A percentile compares a stretch with the other conserved stretches of the same genome.
Evolutionary conservation across 2,329 filamentous ascomycete genomes (phyloP).

Genomic region (Aspergillus sp.): DNA sequence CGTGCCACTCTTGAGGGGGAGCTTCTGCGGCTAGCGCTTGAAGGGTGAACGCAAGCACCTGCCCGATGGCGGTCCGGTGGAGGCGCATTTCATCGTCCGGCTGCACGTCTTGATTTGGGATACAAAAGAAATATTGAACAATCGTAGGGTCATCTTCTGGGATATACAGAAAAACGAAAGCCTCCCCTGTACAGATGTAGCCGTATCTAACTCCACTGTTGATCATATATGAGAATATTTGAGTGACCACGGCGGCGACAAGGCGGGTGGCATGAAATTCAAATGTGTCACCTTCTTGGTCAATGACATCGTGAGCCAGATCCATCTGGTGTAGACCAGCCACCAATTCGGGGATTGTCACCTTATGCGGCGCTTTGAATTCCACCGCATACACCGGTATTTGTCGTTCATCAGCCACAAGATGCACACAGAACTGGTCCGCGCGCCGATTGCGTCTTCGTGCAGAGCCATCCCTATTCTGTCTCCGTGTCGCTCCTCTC

Average conservation of each 20-base stretch:
- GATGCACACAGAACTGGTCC: constrained; percentile 26
- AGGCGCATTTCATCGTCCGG: constrained; percentile 21
- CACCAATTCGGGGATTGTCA: constrained; percentile 16
- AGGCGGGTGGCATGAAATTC: constrained; percentile 25
- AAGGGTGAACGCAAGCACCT: constrained; percentile 34
- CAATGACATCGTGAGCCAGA: constrained; percentile 24
- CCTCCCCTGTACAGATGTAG: constrained; percentile 31
- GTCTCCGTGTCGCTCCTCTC: background rate
- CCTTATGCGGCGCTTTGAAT: constrained; percentile 27
- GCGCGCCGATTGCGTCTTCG: constrained; percentile 21
- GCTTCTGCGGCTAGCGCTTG: constrained; percentile 23
- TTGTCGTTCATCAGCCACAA: constrained; percentile 17
- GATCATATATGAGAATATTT: constrained; percentile 33
- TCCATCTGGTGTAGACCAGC: constrained; percentile 26
- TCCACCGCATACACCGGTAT: constrained; percentile 25
- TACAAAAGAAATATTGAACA: constrained; percentile 25
- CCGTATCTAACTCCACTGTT: constrained; percentile 23
- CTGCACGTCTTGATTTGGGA: constrained; percentile 27
- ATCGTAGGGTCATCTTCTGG: constrained; percentile 18
- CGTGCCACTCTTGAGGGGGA: constrained; percentile 25
- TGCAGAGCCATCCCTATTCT: constrained; percentile 6
- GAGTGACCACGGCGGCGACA: constrained; percentile 25
- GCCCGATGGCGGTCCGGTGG: constrained; percentile 32
- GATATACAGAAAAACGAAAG: constrained; percentile 32
- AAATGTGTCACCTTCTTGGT: constrained; percentile 24